phyloP scores from a whole-genome alignment of 2,329 filamentous ascomycete genomes.

The Aspergillus tubingensis region DNA sequence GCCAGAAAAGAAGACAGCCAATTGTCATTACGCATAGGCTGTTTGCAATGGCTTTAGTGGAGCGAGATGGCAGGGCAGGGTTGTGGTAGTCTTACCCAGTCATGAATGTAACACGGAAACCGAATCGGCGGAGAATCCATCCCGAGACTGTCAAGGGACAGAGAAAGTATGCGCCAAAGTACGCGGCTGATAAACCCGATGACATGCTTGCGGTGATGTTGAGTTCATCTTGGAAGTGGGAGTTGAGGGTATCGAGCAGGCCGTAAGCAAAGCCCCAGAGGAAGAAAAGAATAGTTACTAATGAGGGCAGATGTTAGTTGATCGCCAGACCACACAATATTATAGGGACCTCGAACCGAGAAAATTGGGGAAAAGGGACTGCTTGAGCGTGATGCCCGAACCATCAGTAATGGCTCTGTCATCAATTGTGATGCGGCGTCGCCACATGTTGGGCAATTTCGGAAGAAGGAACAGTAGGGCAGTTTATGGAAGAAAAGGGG shows the following conservation, averaged over 20 bases:
- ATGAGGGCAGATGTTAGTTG: neutral
- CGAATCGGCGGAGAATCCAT: conserved; percentile 4
- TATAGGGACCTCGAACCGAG: neutral
- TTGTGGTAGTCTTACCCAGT: neutral
- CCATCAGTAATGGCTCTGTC: conserved; percentile 1
- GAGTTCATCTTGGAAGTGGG: conserved; percentile 7
- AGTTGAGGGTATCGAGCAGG: conserved; percentile 7
- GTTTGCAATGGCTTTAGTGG: too few species aligned
- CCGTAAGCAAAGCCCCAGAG: conserved; percentile 2
- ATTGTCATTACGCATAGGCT: neutral
- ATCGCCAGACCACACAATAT: too few species aligned
- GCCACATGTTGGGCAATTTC: neutral
- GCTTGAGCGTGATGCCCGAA: neutral
- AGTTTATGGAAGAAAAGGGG: neutral
- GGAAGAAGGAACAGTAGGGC: neutral
- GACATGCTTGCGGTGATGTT: conserved; percentile 6
- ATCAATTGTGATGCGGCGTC: neutral
- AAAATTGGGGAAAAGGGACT: neutral
- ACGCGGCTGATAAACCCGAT: neutral
- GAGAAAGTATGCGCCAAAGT: conserved; percentile 11
- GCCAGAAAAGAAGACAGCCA: conserved; percentile 5
- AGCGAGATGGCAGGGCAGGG: neutral
- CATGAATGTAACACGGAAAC: neutral
- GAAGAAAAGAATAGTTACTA: neutral
- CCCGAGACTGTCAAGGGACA: conserved; percentile 3